Evolutionary conservation across 2,329 filamentous ascomycete genomes (phyloP).

Genomic region (Xylariales sp.): DNA sequence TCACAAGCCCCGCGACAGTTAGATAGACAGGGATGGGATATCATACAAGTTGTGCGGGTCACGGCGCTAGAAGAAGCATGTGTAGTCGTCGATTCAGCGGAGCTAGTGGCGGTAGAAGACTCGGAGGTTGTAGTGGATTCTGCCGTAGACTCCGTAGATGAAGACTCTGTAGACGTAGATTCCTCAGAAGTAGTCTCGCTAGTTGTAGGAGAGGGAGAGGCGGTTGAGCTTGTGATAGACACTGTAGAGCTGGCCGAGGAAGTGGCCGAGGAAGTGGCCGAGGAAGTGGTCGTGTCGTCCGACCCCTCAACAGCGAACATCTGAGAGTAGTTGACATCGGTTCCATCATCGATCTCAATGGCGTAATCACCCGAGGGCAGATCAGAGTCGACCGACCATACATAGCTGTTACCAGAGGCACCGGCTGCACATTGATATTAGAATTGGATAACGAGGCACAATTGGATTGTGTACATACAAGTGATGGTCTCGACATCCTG

Average conservation of each 20-base stretch:
- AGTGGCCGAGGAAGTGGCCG: not conserved
- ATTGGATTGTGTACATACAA: slow-evolving; percentile 48
- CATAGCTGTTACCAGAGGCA: slow-evolving; percentile 52
- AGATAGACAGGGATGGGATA: not conserved
- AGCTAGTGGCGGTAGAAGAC: slow-evolving; percentile 23
- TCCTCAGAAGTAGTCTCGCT: slow-evolving; percentile 34
- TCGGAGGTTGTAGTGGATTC: slow-evolving; percentile 26
- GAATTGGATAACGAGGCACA: not conserved
- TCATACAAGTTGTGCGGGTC: slow-evolving; percentile 33
- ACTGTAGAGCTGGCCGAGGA: not conserved
- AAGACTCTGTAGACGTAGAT: slow-evolving; percentile 19
- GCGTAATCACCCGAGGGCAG: slow-evolving; percentile 58
- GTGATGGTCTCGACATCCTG: slow-evolving; percentile 51
- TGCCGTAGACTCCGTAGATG: not conserved
- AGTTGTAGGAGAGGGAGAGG: slow-evolving; percentile 2
- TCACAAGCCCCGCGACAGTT: not conserved
- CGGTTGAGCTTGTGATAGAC: not conserved
- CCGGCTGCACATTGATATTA: slow-evolving; percentile 48
- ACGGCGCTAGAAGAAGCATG: slow-evolving; percentile 8
- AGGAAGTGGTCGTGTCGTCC: slow-evolving; percentile 27
- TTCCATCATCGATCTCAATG: slow-evolving; percentile 57
- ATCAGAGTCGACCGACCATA: slow-evolving; percentile 53
- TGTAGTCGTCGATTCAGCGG: slow-evolving; percentile 7
- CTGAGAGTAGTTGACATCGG: slow-evolving; percentile 58
- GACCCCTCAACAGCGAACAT: slow-evolving; percentile 53